Evolutionary conservation across 257 asterid genomes (phyloP).

Genomic region (Forsythia suspensa): DNA sequence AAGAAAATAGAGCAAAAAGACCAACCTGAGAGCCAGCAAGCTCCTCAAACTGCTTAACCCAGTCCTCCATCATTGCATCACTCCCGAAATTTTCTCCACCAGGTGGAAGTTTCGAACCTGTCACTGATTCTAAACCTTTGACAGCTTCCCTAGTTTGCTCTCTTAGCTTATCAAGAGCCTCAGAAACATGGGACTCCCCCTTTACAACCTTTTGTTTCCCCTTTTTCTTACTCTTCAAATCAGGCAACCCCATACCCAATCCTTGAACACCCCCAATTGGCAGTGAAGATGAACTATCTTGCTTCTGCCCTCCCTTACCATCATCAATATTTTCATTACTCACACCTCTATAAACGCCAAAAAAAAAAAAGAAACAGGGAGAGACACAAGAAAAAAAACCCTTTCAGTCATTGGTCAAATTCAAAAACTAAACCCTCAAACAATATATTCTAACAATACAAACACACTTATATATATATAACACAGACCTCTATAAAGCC

Average conservation of each 20-base stretch:
- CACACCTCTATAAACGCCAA: conserved; percentile 44
- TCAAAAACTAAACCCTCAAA: not conserved
- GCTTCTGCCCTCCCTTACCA: conserved; percentile 45
- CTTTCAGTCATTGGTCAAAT: conserved; percentile 3
- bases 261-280: conserved; percentile 67
- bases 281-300: conserved; percentile 35
- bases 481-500: no score
- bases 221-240: conserved; percentile 79
- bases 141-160: conserved; percentile 96
- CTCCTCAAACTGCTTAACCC: conserved; percentile 98
- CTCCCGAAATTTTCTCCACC: conserved; percentile 54
- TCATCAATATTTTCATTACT: conserved; percentile 22
- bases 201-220: conserved; percentile 74
- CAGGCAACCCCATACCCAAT: conserved; percentile 92
- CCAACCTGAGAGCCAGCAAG: conserved; percentile 93
- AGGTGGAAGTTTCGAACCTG: conserved; percentile 42
- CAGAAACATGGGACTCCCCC: conserved; percentile 71
- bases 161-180: conserved; percentile 94
- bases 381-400: not conserved
- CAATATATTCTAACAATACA: not conserved
- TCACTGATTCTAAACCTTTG: conserved; percentile 76
- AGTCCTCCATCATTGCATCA: conserved; percentile 89
- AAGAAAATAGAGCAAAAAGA: conserved; percentile 4
- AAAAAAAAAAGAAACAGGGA: not conserved
- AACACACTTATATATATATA: not conserved